phyloP scores from a whole-genome alignment of 2,329 filamentous ascomycete genomes.

The Alternaria dauci region DNA sequence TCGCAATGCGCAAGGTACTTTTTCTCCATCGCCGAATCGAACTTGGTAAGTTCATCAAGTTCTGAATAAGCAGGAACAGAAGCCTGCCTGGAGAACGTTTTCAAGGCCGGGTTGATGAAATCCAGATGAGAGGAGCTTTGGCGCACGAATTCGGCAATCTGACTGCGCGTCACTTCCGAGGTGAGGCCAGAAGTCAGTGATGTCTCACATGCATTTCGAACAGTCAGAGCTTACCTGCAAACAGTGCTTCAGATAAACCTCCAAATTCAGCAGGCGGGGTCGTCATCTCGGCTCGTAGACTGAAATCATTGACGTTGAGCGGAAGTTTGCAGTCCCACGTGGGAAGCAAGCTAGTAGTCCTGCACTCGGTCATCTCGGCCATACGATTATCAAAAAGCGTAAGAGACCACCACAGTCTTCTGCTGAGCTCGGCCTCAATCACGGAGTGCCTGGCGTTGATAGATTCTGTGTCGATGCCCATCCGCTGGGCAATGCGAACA shows the following conservation, averaged over 20 bases:
- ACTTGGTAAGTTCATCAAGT: constrained; percentile 37
- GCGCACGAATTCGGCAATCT: constrained; percentile 55
- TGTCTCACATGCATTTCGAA: background rate
- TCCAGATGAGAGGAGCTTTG: constrained; percentile 57
- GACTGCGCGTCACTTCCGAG: constrained; percentile 56
- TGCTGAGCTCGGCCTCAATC: constrained; percentile 68
- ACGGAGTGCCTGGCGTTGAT: constrained; percentile 58
- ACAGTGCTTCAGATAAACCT: constrained; percentile 60
- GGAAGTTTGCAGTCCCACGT: constrained; percentile 60
- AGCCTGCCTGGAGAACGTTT: constrained; percentile 47
- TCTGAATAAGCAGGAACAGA: constrained; percentile 23
- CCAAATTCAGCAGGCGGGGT: constrained; percentile 50
- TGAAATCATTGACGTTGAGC: constrained; percentile 62
- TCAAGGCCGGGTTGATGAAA: constrained; percentile 56
- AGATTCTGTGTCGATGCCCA: constrained; percentile 68
- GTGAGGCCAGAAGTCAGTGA: background rate
- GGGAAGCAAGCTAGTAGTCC: constrained; percentile 57
- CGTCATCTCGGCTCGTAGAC: constrained; percentile 53
- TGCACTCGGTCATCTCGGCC: constrained; percentile 62
- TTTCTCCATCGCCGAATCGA: constrained; percentile 53
- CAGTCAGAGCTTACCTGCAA: constrained; percentile 36
- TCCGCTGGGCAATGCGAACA: constrained; percentile 66
- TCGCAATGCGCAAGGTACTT: constrained; percentile 49
- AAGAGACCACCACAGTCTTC: constrained; percentile 69
- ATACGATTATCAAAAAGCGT: constrained; percentile 65